These are phyloP conservation scores for Syzygium grande DNA, from an alignment of 345 rosid genomes.

Conservation along the genomic window DNA sequence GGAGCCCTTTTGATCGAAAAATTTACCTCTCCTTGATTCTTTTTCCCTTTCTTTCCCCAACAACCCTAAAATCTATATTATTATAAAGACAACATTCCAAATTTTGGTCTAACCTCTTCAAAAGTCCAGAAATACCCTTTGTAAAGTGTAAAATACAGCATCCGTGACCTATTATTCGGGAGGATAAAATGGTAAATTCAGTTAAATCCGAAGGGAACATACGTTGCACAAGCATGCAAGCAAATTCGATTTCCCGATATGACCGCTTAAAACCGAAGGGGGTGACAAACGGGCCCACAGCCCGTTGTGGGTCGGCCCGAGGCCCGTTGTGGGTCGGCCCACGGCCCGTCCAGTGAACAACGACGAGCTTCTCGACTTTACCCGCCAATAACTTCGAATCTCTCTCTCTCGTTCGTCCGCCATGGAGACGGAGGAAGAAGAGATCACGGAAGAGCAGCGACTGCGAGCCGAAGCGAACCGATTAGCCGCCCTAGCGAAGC, in stretches of 20 bases:
- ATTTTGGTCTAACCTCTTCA: not conserved
- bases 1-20: not conserved
- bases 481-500: conserved; percentile 43
- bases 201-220: not conserved
- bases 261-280: not conserved
- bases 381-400: not conserved
- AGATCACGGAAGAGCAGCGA: conserved; percentile 48
- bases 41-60: not conserved
- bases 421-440: conserved; percentile 12
- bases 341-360: not conserved
- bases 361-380: not conserved
- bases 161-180: not conserved
- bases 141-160: too few species aligned
- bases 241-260: not conserved
- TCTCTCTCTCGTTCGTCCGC: not conserved
- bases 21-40: not conserved
- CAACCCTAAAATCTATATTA: not conserved
- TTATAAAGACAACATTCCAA: not conserved
- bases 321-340: not conserved
- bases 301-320: accelerated
- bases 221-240: not conserved
- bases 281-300: not conserved
- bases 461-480: conserved; percentile 53
- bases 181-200: not conserved
- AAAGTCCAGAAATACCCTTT: not conserved